phyloP scores from a whole-genome alignment of 495 filamentous ascomycete genomes.

The Annulohypoxylon bovei region DNA sequence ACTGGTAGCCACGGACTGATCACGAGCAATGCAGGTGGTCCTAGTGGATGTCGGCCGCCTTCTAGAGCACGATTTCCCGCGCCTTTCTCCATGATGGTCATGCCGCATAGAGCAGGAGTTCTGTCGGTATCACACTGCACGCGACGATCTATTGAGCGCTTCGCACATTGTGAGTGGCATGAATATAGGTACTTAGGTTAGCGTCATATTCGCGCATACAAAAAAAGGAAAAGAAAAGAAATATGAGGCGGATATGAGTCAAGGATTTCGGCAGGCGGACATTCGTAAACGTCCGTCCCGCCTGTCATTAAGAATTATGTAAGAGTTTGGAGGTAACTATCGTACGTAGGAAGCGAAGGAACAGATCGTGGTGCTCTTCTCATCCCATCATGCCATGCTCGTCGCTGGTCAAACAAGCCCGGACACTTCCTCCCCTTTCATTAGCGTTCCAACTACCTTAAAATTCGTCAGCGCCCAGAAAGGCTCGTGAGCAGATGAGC shows the following conservation, averaged over 20 bases:
- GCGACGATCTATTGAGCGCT: too few species aligned
- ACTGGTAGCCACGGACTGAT: too few species aligned
- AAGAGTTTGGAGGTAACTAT: slow-evolving; percentile 25
- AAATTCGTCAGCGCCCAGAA: background rate
- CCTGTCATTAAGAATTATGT: slow-evolving; percentile 36
- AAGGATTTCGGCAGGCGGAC: background rate
- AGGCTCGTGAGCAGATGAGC: background rate
- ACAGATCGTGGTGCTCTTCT: slow-evolving; percentile 9
- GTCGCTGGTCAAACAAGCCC: slow-evolving; percentile 4
- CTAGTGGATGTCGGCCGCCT: too few species aligned
- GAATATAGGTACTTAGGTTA: too few species aligned
- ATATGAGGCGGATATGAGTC: background rate
- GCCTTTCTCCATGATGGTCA: background rate
- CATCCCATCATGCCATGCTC: slow-evolving; percentile 25
- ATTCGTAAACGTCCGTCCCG: slow-evolving; percentile 5
- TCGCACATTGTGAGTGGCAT: too few species aligned
- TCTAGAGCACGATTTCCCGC: too few species aligned
- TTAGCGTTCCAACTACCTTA: slow-evolving; percentile 7
- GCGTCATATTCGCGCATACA: background rate
- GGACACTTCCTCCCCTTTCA: slow-evolving; percentile 4
- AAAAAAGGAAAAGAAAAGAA: background rate
- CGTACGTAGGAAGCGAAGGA: slow-evolving; percentile 11
- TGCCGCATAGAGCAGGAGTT: background rate
- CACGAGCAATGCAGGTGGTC: too few species aligned
- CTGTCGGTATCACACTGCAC: too few species aligned